Percentiles rank a stretch among this genome's conserved stretches.
phyloP scores from a whole-genome alignment of 805 yeast species.

The Cyberlindnera xylosilytica region DNA sequence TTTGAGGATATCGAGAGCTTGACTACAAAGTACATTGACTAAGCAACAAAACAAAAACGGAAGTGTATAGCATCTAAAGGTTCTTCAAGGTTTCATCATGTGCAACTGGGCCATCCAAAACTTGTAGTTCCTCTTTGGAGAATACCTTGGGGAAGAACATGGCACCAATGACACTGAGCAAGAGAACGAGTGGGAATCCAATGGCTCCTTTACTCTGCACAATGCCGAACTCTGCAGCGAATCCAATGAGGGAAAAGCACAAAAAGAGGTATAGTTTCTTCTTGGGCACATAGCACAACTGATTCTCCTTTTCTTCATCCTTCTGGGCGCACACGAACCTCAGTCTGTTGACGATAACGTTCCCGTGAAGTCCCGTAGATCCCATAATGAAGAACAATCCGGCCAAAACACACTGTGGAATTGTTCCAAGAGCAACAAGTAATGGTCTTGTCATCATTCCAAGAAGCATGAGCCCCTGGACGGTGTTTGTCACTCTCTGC shows the following conservation, averaged over 20 bases:
- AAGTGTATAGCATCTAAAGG: too few relatives aligned
- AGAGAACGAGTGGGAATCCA: conserved; percentile 85
- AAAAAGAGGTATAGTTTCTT: conserved; percentile 50
- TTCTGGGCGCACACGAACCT: conserved; percentile 53
- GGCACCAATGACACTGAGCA: conserved; percentile 61
- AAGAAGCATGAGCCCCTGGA: conserved; percentile 79
- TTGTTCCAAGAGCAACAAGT: conserved; percentile 69
- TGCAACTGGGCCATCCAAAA: conserved; percentile 66
- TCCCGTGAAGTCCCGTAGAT: conserved; percentile 66
- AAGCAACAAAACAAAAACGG: too few relatives aligned
- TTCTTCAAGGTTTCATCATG: conserved; percentile 53
- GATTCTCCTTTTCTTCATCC: conserved; percentile 2
- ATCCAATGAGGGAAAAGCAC: conserved; percentile 58
- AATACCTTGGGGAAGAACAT: conserved; percentile 65
- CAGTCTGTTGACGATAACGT: conserved; percentile 60
- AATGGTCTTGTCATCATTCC: conserved; percentile 91
- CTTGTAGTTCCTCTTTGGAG: conserved; percentile 52
- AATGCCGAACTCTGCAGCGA: conserved; percentile 78
- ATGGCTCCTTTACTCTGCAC: conserved; percentile 88
- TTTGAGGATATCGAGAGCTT: conserved; percentile 44
- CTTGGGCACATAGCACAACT: conserved; percentile 28
- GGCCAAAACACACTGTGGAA: conserved; percentile 91
- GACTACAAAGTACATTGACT: conserved; percentile 15
- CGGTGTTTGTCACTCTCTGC: conserved; percentile 80
- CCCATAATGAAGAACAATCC: conserved; percentile 96